Evolutionary conservation across 352 stramenopile genomes (phyloP).

Genomic region (Blastocystis sp.): DNA sequence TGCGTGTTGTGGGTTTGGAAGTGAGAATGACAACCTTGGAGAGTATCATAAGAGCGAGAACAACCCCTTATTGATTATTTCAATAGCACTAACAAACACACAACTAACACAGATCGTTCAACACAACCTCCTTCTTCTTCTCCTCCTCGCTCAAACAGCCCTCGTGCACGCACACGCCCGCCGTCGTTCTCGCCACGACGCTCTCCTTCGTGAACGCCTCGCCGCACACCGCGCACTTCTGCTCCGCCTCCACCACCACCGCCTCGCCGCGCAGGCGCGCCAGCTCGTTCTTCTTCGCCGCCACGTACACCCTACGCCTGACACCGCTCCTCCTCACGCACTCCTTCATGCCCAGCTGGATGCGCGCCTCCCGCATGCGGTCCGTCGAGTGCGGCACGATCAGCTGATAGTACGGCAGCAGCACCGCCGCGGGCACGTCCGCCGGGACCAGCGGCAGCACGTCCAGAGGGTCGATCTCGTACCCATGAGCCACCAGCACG

Average conservation of each 20-base stretch:
- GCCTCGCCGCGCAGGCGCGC: background rate
- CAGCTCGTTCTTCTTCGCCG: background rate
- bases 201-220: background rate
- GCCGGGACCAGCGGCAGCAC: conserved; percentile 17
- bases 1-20: no score
- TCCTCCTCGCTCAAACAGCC: conserved; percentile 15
- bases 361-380: conserved; percentile 22
- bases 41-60: no score
- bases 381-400: conserved; percentile 58
- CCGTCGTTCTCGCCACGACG: background rate
- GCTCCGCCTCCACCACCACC: conserved; percentile 10
- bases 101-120: conserved; percentile 57
- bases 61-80: no score
- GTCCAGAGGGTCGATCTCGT: conserved; percentile 30
- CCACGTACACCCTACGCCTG: conserved; percentile 40
- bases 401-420: conserved; percentile 18
- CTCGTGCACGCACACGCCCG: conserved; percentile 6
- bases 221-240: conserved; percentile 24
- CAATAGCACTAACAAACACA: conserved; percentile 25
- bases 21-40: no score
- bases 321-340: background rate
- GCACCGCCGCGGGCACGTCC: background rate
- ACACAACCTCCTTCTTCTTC: conserved; percentile 19
- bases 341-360: conserved; percentile 50
- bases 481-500: conserved; percentile 12